These are phyloP conservation scores for Galerina sulciceps DNA, from an alignment of 768 basidiomycete species.

Conservation along the genomic window DNA sequence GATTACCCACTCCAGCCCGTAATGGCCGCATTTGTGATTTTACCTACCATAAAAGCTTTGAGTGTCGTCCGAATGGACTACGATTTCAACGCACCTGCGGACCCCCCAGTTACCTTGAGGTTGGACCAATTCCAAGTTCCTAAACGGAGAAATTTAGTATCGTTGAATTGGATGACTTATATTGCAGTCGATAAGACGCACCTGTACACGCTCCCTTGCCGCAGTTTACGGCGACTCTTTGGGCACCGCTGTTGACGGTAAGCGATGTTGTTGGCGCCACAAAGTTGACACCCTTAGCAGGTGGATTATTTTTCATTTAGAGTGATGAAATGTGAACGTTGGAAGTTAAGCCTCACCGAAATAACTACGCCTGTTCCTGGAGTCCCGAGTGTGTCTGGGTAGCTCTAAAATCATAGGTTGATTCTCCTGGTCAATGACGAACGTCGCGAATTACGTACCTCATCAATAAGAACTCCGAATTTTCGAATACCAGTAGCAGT, in stretches of 20 bases:
- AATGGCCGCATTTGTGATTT: constrained; percentile 9
- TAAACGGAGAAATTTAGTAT: too few species aligned
- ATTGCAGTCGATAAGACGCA: too few species aligned
- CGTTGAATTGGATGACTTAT: too few species aligned
- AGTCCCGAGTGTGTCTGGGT: constrained; percentile 56
- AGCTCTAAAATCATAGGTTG: constrained; percentile 43
- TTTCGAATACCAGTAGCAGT: constrained; percentile 48
- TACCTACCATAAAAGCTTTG: background rate
- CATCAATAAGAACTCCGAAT: constrained; percentile 66
- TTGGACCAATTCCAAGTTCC: constrained; percentile 29
- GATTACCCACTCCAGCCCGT: background rate
- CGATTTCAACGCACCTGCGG: constrained; percentile 13
- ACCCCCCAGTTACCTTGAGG: constrained; percentile 25
- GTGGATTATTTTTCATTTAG: background rate
- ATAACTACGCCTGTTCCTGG: constrained; percentile 61
- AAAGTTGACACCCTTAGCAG: constrained; percentile 57
- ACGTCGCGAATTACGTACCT: constrained; percentile 32
- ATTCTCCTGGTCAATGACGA: background rate
- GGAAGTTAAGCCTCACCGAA: constrained; percentile 42
- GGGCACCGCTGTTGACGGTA: constrained; percentile 44
- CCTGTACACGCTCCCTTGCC: constrained; percentile 49
- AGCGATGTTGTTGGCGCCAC: constrained; percentile 42
- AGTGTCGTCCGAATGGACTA: background rate
- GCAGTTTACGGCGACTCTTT: constrained; percentile 59
- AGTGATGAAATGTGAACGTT: background rate